These are phyloP conservation scores for Ogataea pilisensis DNA, from an alignment of 805 yeast species.

Conservation along the genomic window DNA sequence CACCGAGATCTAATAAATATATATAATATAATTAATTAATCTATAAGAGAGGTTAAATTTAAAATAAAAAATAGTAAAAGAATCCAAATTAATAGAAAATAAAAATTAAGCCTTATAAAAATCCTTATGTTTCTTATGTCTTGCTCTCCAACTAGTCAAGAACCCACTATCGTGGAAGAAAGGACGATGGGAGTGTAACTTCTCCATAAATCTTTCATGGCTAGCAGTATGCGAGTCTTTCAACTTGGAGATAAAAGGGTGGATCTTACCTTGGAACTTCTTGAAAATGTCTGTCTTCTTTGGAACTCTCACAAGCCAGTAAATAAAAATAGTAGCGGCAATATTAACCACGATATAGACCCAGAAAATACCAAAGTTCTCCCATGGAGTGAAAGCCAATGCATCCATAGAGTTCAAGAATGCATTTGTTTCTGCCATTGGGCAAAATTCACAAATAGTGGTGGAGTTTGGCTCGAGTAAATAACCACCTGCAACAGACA, in stretches of 20 bases:
- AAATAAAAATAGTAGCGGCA: slow-evolving; percentile 10
- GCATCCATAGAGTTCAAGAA: slow-evolving; percentile 34
- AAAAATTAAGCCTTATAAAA: slow-evolving; percentile 1
- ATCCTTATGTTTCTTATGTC: slow-evolving; percentile 4
- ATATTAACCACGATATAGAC: slow-evolving; percentile 41
- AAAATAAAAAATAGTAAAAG: neutral
- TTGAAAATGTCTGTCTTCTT: slow-evolving; percentile 7
- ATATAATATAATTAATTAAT: no score
- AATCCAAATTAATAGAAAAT: neutral
- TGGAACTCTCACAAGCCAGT: slow-evolving; percentile 5
- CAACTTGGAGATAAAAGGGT: neutral
- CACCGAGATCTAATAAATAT: no score
- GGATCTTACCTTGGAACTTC: slow-evolving; percentile 1
- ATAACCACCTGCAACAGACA: slow-evolving; percentile 41
- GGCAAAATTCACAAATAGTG: slow-evolving; percentile 54
- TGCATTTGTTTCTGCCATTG: slow-evolving; percentile 49
- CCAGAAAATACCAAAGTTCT: slow-evolving; percentile 50
- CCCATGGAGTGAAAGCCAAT: slow-evolving; percentile 47
- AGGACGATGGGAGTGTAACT: neutral
- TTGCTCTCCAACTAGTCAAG: slow-evolving; percentile 8
- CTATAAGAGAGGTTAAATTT: neutral
- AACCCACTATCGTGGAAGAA: slow-evolving; percentile 8
- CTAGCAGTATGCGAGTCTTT: neutral
- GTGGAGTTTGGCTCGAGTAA: slow-evolving; percentile 40
- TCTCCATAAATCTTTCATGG: neutral